Base-by-base conservation (phyloP, 2,329 filamentous ascomycete species). In the Trichoderma endophyticum region DNA sequence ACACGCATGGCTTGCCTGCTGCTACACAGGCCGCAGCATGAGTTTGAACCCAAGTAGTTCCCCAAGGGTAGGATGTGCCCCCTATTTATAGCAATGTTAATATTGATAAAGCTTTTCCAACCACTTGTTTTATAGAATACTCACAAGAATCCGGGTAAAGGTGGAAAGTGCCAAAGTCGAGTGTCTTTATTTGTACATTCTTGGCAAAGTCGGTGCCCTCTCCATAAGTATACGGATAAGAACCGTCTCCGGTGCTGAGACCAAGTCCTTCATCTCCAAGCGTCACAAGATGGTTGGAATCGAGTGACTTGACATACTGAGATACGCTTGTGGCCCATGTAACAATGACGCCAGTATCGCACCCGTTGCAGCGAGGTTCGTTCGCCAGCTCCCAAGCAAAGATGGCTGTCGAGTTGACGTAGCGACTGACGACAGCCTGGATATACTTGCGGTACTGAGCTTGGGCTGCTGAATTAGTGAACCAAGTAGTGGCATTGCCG, bases 251-350 rank as follows among this genome's bases (percentile, higher is more conserved):
- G 14, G 60, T 85, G 3, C 82, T 80, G 24, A 84, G 79, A 3
- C 82, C 83, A 73, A 86, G 83, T 8, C 83, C 83, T 72, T 84
- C 90, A 76, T 91, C 90, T 28, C 90, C 90, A 4, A 90, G 83
- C 0, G 87, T 86, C 32, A 92, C 89, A 85, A 92, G 86, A 79
- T 92, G 90, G 70, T 86, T 80, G 1, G 84, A 75, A 77, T 92
- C 90, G 14, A 92, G 82, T 14, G 82, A 85, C 80, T 92, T 92
- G 80, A 92, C 87, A 77, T 91, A 70, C 18, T 70, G 66, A 28
- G 66, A 92, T 2, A 86, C 88, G 6, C 80, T 80, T 54, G 83
- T 81, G 21, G 89, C 89, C 91, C 90, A 92, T 74, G 88, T 86
- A 73, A 82, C 63, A 7, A 71, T 48, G 18, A 71, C 51, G 14